phyloP scores from a whole-genome alignment of 768 basidiomycete species.

The Hypholoma sublateritium region DNA sequence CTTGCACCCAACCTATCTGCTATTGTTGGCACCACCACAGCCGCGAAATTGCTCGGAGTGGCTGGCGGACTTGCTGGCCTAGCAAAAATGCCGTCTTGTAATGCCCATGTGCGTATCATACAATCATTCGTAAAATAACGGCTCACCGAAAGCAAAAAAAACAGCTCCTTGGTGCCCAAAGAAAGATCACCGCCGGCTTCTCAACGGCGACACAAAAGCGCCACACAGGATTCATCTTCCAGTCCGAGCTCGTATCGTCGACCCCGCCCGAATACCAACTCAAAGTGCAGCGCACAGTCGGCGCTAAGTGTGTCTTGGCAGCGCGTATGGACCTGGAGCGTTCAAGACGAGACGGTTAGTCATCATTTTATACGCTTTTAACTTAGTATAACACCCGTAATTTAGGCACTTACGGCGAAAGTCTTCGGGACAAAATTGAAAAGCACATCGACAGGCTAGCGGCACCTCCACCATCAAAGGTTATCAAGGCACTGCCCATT shows the following conservation, averaged over 20 bases:
- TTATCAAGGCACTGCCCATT: slow-evolving; percentile 88
- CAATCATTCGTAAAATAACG: no score
- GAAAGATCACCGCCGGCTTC: slow-evolving; percentile 90
- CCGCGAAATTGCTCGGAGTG: slow-evolving; percentile 96
- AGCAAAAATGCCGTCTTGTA: slow-evolving; percentile 93
- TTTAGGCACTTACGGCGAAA: slow-evolving; percentile 76
- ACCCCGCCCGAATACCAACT: slow-evolving; percentile 89
- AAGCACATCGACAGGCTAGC: slow-evolving; percentile 89
- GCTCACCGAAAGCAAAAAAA: not conserved
- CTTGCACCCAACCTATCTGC: slow-evolving; percentile 98
- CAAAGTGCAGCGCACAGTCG: slow-evolving; percentile 90
- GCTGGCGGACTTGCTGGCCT: slow-evolving; percentile 91
- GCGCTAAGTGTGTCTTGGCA: slow-evolving; percentile 87
- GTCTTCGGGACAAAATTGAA: slow-evolving; percentile 85
- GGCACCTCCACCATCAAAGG: slow-evolving; percentile 92
- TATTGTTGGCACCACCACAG: slow-evolving; percentile 98
- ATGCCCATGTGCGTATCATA: slow-evolving; percentile 74
- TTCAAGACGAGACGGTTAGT: slow-evolving; percentile 72
- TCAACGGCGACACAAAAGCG: slow-evolving; percentile 84
- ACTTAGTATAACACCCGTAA: not conserved
- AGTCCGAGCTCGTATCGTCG: slow-evolving; percentile 82
- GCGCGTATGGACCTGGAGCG: slow-evolving; percentile 95
- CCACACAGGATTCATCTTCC: slow-evolving; percentile 97
- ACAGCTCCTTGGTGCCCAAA: slow-evolving; percentile 91
- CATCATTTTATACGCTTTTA: not conserved